Evolutionary conservation across 345 rosid genomes (phyloP).

Genomic region (Eucalyptus melliodora): DNA sequence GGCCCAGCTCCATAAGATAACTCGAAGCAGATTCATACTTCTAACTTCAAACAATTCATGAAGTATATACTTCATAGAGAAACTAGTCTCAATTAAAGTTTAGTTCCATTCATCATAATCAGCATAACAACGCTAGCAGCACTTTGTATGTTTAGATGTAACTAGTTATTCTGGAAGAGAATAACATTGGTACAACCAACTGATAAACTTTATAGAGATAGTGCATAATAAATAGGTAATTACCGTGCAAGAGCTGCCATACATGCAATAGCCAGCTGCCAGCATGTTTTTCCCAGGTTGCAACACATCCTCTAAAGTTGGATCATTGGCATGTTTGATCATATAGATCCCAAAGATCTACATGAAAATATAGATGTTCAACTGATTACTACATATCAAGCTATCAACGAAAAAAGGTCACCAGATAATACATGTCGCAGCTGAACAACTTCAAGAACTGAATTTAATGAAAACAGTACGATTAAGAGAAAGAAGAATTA

Average conservation of each 20-base stretch:
- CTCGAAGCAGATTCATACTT: background rate
- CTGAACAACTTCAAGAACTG: background rate
- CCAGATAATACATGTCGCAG: background rate
- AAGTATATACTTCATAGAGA: background rate
- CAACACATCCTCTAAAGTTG: conserved; percentile 70
- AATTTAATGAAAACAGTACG: background rate
- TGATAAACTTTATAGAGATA: background rate
- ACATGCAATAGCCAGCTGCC: conserved; percentile 99
- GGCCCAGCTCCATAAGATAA: background rate
- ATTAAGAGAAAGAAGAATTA: conserved; percentile 8
- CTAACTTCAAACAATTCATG: background rate
- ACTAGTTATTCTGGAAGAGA: background rate
- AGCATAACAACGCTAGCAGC: background rate
- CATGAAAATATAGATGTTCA: conserved; percentile 13
- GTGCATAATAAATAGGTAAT: background rate
- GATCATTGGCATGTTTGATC: conserved; percentile 52
- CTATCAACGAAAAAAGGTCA: background rate
- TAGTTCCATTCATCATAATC: background rate
- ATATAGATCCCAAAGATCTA: conserved; percentile 95
- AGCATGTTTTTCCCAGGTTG: conserved; percentile 88
- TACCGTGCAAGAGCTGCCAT: conserved; percentile 99
- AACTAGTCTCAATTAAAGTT: background rate
- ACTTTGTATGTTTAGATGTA: background rate
- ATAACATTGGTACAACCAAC: background rate
- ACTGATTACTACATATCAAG: background rate